Conservation (phyloP, 1,284 basidiomycete species). For the Ustilago loliicola region DNA sequence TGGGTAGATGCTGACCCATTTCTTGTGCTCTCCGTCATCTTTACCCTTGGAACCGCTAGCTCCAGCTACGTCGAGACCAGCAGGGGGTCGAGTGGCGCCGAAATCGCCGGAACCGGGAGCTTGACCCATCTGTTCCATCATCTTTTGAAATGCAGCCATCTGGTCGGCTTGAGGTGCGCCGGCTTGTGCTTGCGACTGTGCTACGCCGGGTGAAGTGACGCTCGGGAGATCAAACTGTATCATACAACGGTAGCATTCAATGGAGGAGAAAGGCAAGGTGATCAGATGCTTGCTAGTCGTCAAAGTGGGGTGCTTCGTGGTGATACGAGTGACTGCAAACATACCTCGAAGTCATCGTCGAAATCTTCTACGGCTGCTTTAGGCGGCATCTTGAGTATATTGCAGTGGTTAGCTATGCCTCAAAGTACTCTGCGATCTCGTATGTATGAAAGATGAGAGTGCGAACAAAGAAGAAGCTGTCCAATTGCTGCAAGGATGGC, state of each 20-base stretch:
- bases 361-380: constrained; percentile 67
- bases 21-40: constrained; percentile 71
- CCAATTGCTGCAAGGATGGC: background rate
- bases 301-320: background rate
- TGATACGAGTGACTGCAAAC: constrained; percentile 4
- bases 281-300: constrained; percentile 8
- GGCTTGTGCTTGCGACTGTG: constrained; percentile 27
- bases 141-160: constrained; percentile 61
- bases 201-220: constrained; percentile 46
- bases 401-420: background rate
- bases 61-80: constrained; percentile 2
- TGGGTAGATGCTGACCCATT: constrained; percentile 95
- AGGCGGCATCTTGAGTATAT: constrained; percentile 41
- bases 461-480: background rate
- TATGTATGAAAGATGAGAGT: background rate
- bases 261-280: background rate
- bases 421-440: background rate
- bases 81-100: constrained; percentile 33
- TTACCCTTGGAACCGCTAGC: constrained; percentile 33
- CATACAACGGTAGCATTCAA: too few relatives aligned
- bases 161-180: constrained; percentile 48
- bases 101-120: constrained; percentile 44
- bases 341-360: constrained; percentile 69
- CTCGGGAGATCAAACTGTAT: constrained; percentile 62
- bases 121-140: constrained; percentile 65